Evolutionary conservation across 129 eudicot species (phyloP), one percentile per base, ranked within the genome.

Genomic region (Deinandra increscens): DNA sequence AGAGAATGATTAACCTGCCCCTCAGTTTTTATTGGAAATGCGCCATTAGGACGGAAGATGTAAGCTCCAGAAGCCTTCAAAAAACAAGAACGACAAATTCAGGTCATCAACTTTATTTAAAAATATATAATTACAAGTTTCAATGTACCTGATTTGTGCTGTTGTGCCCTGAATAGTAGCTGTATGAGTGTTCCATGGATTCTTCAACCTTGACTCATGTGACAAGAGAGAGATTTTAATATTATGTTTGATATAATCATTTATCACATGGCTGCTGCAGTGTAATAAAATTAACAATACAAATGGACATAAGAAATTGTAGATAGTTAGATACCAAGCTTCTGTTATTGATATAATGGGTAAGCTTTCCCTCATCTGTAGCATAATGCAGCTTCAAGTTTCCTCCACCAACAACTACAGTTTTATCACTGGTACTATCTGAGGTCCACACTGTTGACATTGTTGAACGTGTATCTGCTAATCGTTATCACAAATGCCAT

Each of bases 61-160:
- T 88, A 88, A 66, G 97, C 96, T 68, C 96, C 94, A 69, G 97
- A 91, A 48, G 94, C 97, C 97, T 91, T 78, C 62, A 84, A 75
- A 49, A 64, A 70, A 29, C 42, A 76, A 49, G 23, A 78, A 79
- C 19, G 68, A 74, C 20, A 42, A 68, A 54, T 66, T 64, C 64
- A 7, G 0, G 42, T 11, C 45, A 60, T 59, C 45, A 12, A 53
- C 12, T 60, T 65, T 18, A 59, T 26, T 26, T 26, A 26, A 26
- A 26, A 26, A 26, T 26, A 26, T 1, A 26, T 26, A 26, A 1
- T 1, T 3, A 26, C 31, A 26, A 26, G 31, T 26, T 26, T 26
- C 31, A 26, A 26, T 26, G 31, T 84, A 92, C 98, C 98, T 77
- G 82, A 31, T 83, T 83, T 60, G 96, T 84, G 55, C 95, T 91